phyloP scores from a whole-genome alignment of 768 basidiomycete species.

The Tephrocybe sp. region DNA sequence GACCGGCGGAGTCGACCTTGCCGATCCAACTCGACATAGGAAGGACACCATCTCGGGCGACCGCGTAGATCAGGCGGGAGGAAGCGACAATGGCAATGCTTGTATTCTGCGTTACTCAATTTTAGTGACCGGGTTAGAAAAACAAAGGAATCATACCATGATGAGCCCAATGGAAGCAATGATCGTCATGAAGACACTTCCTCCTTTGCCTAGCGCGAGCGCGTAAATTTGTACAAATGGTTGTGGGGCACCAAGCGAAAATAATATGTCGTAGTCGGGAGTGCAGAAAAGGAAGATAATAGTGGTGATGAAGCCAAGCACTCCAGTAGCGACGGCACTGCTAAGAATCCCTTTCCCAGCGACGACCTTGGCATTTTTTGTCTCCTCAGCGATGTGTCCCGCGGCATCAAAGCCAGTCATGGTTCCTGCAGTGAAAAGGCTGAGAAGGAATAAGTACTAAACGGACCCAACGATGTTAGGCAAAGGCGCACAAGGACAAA shows the following conservation, averaged over 20 bases:
- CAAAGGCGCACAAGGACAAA: slow-evolving; percentile 62
- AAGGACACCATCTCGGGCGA: slow-evolving; percentile 91
- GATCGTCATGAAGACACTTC: slow-evolving; percentile 84
- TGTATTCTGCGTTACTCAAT: slow-evolving; percentile 56
- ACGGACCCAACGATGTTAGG: not conserved
- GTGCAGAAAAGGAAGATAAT: slow-evolving; percentile 85
- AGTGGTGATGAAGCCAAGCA: slow-evolving; percentile 74
- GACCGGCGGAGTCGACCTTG: slow-evolving; percentile 62
- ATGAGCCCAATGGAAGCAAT: slow-evolving; percentile 85
- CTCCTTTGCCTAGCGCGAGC: slow-evolving; percentile 74
- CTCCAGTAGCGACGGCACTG: slow-evolving; percentile 74
- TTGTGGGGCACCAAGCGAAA: slow-evolving; percentile 78
- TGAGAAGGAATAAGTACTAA: slow-evolving; percentile 21
- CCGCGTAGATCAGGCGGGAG: slow-evolving; percentile 85
- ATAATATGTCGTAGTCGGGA: slow-evolving; percentile 73
- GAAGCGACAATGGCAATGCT: slow-evolving; percentile 86
- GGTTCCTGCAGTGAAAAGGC: slow-evolving; percentile 84
- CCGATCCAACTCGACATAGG: slow-evolving; percentile 85
- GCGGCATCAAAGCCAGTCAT: slow-evolving; percentile 90
- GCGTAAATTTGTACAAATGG: slow-evolving; percentile 90
- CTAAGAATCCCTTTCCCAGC: slow-evolving; percentile 82
- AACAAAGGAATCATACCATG: slow-evolving; percentile 45
- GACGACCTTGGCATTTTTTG: slow-evolving; percentile 78
- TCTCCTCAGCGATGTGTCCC: slow-evolving; percentile 87
- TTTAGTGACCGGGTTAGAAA: not conserved